Evolutionary conservation across 192 early-diverging fungal species (phyloP), one percentile per base, ranked within the genome.

Genomic region (Gonapodya sp.): DNA sequence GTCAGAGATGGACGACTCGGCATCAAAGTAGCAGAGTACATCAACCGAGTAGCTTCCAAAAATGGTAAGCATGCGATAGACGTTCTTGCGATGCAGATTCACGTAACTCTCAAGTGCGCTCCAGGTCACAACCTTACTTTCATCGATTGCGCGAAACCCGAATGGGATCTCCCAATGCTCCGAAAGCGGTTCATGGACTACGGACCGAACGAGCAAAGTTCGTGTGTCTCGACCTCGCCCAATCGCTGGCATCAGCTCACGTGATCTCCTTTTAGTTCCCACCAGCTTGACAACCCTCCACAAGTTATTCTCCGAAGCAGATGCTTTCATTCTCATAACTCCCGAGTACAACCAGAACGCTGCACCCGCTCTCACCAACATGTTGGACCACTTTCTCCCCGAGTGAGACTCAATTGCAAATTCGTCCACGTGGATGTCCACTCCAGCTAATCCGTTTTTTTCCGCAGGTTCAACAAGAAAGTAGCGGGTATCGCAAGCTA

Each of bases 291-390:
- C 73, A 35, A 35, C 0, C 16, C 35, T 83, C 37, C 18, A 32
- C 14, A 35, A 79, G 31, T 32, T 33, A 1, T 36, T 84, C 78
- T 24, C 35, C 24, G 0, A 18, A 0, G 78, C 82, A 33, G 83
- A 85, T 75, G 85, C 73, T n/a, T 85, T 85, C 36, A 34, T 85
- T 32, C 33, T 85, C 18, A 73, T 78, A 35, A 78, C 84, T 24
- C 81, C 85, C 1, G 85, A 85, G 77, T 85, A 85, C 78, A 85
- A 85, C 74, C 37, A 79, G 34, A 80, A 36, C n/a, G 80, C 84
- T 24, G 83, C 85, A 8, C 85, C 85, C 0, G 85, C 83, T 34
- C 77, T 85, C 33, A 36, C 81, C 2, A 85, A 85, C 79, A 73
- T 85, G 64, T 78, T 85, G 84, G 74, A 80, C 64, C 82, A 85